Evolutionary conservation across 805 yeast species (phyloP).

Genomic region (Candida arabinofermentans): DNA sequence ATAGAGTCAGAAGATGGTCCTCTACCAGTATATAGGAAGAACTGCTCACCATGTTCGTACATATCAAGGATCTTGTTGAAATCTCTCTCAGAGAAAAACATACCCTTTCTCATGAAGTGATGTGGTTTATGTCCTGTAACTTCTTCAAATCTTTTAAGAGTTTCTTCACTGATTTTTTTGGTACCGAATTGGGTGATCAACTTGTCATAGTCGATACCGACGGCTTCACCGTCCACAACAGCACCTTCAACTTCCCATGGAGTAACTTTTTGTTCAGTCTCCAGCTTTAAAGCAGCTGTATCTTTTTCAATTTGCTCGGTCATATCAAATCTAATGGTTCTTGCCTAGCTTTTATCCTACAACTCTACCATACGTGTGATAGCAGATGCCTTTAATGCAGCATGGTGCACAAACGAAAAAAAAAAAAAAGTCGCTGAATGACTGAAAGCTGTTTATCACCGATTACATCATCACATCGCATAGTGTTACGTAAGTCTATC

Average conservation of each 20-base stretch:
- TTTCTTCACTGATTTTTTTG: slow-evolving; percentile 59
- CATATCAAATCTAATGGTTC: slow-evolving; percentile 4
- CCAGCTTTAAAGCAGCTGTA: slow-evolving; percentile 20
- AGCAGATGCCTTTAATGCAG: no score
- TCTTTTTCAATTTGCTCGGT: slow-evolving; percentile 19
- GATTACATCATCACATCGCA: no score
- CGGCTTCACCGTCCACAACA: slow-evolving; percentile 89
- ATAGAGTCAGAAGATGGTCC: slow-evolving; percentile 93
- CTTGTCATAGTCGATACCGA: slow-evolving; percentile 88
- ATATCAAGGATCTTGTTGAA: slow-evolving; percentile 72
- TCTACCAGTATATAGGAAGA: slow-evolving; percentile 94
- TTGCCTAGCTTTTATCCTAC: no score
- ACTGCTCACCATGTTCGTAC: slow-evolving; percentile 92
- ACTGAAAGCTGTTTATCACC: no score
- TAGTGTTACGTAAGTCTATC: no score
- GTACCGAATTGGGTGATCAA: slow-evolving; percentile 88
- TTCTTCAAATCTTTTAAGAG: slow-evolving; percentile 66
- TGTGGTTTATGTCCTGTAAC: slow-evolving; percentile 93
- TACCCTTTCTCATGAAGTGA: slow-evolving; percentile 82
- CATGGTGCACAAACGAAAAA: no score
- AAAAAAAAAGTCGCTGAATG: no score
- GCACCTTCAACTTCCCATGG: slow-evolving; percentile 99
- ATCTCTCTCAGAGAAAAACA: slow-evolving; percentile 90
- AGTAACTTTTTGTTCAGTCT: slow-evolving; percentile 59
- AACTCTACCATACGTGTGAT: no score